A percentile compares a stretch with the other conserved stretches of the same genome.
phyloP scores from a whole-genome alignment of 768 basidiomycete species.

The Trametes gibbosa region DNA sequence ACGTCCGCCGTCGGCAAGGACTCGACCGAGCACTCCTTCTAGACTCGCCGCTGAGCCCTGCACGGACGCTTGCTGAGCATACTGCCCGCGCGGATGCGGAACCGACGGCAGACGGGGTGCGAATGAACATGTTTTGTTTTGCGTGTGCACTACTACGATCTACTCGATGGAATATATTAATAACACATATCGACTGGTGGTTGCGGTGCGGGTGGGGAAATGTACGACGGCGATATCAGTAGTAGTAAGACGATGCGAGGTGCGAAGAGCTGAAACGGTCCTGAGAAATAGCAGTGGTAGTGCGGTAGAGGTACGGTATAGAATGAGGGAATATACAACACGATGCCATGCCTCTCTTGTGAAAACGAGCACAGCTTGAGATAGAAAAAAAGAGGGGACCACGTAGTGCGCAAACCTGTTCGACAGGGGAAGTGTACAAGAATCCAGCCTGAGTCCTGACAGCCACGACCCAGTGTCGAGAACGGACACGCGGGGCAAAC shows the following conservation, averaged over 20 bases:
- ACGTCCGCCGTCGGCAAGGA: constrained; percentile 82
- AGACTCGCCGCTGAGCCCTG: background rate
- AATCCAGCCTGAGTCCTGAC: background rate
- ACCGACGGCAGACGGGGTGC: background rate
- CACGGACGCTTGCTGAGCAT: background rate
- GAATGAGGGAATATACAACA: background rate
- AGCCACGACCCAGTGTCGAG: constrained; percentile 3
- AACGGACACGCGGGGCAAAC: background rate
- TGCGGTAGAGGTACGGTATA: background rate
- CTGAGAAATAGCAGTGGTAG: background rate
- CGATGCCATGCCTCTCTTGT: background rate
- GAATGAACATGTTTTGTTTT: background rate
- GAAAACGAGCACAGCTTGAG: too few relatives aligned
- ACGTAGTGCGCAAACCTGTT: constrained; percentile 1
- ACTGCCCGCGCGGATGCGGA: background rate
- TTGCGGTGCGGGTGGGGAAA: background rate
- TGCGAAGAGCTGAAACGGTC: background rate
- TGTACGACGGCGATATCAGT: background rate
- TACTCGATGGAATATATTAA: constrained; percentile 9
- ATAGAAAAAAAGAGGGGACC: background rate
- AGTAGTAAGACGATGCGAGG: background rate
- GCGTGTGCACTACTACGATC: constrained; percentile 5
- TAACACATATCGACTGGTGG: constrained; percentile 9
- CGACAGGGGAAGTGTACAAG: background rate
- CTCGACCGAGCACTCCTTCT: constrained; percentile 88